Conservation (phyloP, 2,329 filamentous ascomycete genomes). For the Penicillium fuscoglaucum region DNA sequence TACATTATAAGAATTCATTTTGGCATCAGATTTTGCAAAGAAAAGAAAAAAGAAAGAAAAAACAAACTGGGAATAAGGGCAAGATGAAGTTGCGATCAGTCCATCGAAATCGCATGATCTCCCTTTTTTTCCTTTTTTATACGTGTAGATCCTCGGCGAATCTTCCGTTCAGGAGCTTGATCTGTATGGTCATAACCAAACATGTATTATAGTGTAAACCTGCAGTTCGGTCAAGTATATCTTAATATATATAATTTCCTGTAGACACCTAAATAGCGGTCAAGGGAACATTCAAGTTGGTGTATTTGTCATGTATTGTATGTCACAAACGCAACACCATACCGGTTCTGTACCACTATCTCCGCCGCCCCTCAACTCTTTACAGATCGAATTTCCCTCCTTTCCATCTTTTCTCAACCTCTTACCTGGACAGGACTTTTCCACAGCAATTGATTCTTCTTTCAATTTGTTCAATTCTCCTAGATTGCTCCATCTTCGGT, state of each 20-base stretch:
- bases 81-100: slow-evolving; percentile 2
- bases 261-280: background rate
- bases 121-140: slow-evolving; percentile 7
- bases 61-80: no score
- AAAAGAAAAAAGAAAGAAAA: background rate
- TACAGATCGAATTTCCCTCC: slow-evolving; percentile 25
- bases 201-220: background rate
- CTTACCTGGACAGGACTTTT: background rate
- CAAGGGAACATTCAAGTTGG: background rate
- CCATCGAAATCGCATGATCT: slow-evolving; percentile 11
- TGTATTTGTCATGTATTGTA: slow-evolving; percentile 10
- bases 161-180: slow-evolving; percentile 9
- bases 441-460: slow-evolving; percentile 7
- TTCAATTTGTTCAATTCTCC: slow-evolving; percentile 13
- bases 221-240: slow-evolving; percentile 1
- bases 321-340: slow-evolving; percentile 1
- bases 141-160: slow-evolving; percentile 9
- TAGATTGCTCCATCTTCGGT: slow-evolving; percentile 6
- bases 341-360: slow-evolving; percentile 12
- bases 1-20: slow-evolving; percentile 2
- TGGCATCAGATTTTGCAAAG: background rate
- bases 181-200: slow-evolving; percentile 1
- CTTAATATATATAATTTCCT: background rate
- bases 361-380: slow-evolving; percentile 22
- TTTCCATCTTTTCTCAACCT: slow-evolving; percentile 9